Conservation (phyloP, 2,329 filamentous ascomycete species). For the Magnaporthales sp. region DNA sequence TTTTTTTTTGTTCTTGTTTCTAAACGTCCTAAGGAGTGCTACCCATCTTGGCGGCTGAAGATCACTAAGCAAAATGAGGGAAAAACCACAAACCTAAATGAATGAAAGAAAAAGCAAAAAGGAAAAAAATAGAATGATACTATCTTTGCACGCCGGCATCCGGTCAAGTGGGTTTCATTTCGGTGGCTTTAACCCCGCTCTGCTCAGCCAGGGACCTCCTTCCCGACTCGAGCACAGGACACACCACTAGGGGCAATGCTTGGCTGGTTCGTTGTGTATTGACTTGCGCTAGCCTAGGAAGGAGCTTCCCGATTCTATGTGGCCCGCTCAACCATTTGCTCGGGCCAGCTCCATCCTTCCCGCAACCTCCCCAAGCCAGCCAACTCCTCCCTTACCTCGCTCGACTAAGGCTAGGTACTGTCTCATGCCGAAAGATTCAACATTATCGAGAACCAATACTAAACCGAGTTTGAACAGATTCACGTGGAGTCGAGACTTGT, state of each 20-base stretch:
- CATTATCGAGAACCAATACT: neutral
- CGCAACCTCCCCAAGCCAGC: neutral
- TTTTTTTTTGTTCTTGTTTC: neutral
- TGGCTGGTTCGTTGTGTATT: neutral
- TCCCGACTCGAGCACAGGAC: neutral
- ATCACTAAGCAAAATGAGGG: neutral
- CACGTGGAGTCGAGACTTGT: neutral
- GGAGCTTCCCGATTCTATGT: slow-evolving; percentile 1
- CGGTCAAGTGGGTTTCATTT: neutral
- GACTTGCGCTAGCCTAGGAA: neutral
- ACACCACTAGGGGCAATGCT: neutral
- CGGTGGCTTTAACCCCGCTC: neutral
- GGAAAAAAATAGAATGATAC: neutral
- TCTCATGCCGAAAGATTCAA: neutral
- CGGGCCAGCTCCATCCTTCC: slow-evolving; percentile 1
- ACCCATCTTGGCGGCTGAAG: neutral
- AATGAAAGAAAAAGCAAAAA: neutral
- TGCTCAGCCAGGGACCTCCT: neutral
- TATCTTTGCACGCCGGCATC: neutral
- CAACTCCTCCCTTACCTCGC: neutral
- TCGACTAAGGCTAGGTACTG: neutral
- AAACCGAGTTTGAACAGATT: neutral
- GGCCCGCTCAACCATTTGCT: neutral
- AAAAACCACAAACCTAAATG: neutral
- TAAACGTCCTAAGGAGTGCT: too few relatives aligned